Evolutionary conservation across 2,329 filamentous ascomycete genomes (phyloP).

Genomic region (Neopestalotiopsis sp.): DNA sequence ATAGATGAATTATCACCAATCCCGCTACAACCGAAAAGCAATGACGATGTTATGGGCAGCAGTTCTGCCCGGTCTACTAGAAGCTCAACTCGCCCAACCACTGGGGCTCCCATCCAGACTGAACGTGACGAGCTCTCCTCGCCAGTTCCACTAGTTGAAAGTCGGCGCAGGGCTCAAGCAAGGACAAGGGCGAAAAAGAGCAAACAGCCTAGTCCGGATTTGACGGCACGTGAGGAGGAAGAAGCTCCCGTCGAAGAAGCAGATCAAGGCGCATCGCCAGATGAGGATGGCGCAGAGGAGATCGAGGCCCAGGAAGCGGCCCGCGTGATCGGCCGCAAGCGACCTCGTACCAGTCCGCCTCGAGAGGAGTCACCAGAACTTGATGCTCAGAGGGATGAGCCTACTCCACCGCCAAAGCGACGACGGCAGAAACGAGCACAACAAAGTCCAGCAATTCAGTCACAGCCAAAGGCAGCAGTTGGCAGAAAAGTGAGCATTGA

Average conservation of each 20-base stretch:
- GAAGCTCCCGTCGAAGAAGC: conserved; percentile 23
- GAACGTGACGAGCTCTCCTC: conserved; percentile 31
- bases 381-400: conserved; percentile 39
- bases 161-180: conserved; percentile 18
- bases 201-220: neutral
- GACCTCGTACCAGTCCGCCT: conserved; percentile 42
- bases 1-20: conserved; percentile 28
- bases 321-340: conserved; percentile 46
- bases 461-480: conserved; percentile 36
- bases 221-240: conserved; percentile 30
- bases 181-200: conserved; percentile 14
- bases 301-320: conserved; percentile 33
- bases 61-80: conserved; percentile 30
- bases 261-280: neutral
- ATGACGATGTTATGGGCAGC: conserved; percentile 24
- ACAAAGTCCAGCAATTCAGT: conserved; percentile 49
- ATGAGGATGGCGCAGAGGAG: conserved; percentile 25
- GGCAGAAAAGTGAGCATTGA: neutral
- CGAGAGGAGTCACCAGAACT: conserved; percentile 47
- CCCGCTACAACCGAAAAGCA: conserved; percentile 25
- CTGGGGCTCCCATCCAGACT: conserved; percentile 22
- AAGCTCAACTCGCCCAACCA: conserved; percentile 27
- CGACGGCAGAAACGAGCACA: conserved; percentile 38
- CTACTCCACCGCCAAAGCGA: conserved; percentile 38
- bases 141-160: conserved; percentile 25